Evolutionary conservation across 768 basidiomycete genomes (phyloP).

Genomic region (Leucocoprinus leucothites): DNA sequence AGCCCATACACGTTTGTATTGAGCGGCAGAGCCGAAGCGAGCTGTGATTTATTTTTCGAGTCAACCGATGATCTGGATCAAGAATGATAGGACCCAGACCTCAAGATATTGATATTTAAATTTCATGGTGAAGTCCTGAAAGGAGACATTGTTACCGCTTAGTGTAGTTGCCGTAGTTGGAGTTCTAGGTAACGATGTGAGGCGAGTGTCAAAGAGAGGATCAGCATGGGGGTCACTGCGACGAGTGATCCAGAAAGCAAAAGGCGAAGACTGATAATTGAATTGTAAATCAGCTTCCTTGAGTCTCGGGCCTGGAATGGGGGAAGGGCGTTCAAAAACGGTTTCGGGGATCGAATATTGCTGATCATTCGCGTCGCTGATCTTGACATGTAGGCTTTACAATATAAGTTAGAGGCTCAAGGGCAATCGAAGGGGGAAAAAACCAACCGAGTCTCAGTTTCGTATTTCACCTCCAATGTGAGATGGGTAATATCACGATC

Average conservation of each 20-base stretch:
- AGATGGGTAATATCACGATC: constrained; percentile 56
- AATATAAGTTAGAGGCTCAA: background rate
- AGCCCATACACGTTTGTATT: constrained; percentile 76
- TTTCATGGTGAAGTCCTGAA: constrained; percentile 66
- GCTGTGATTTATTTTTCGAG: constrained; percentile 24
- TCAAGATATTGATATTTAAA: constrained; percentile 83
- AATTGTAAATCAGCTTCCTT: constrained; percentile 62
- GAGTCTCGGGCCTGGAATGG: constrained; percentile 28
- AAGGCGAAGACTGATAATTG: constrained; percentile 61
- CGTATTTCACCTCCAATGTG: constrained; percentile 66
- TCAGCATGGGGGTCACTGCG: constrained; percentile 48
- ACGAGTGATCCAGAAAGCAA: constrained; percentile 80
- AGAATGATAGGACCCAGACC: constrained; percentile 31
- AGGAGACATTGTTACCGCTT: constrained; percentile 47
- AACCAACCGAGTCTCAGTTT: constrained; percentile 47
- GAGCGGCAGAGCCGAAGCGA: constrained; percentile 63
- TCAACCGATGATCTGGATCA: background rate
- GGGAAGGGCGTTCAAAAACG: constrained; percentile 37
- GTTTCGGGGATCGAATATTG: constrained; percentile 77
- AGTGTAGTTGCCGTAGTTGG: constrained; percentile 55
- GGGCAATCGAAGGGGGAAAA: too few relatives aligned
- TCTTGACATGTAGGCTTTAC: constrained; percentile 62
- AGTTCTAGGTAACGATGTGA: constrained; percentile 55
- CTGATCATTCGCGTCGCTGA: constrained; percentile 54
- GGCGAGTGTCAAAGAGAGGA: constrained; percentile 72